Base-by-base conservation (phyloP, 2,329 filamentous ascomycete species). In the Waltergamsia citrina region DNA sequence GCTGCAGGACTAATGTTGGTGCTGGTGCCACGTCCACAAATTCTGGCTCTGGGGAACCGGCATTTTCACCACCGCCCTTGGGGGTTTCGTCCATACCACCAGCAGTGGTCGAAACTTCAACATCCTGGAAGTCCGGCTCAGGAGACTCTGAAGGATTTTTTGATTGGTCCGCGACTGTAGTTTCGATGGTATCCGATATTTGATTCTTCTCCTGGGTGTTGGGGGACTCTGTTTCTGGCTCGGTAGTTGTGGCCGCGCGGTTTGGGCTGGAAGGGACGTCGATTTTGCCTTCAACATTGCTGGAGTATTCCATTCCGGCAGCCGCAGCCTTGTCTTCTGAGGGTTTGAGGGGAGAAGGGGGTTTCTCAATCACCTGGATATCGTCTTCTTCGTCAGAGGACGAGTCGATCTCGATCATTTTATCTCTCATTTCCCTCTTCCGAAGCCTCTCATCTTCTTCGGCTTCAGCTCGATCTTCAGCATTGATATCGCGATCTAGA, bases 381-480 rank as follows among this genome's bases (percentile, higher is more conserved):
- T 77, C 74, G 38, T 63, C 69, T 12, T 67, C 70, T 23, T 65
- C 67, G 16, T 69, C 71, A 29, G 77, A 71, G 3, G 73, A 75
- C 4, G 76, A 81, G 20, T 73, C 69, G 24, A 85, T 72, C 39
- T 76, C 65, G 33, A 85, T 70, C 9, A 79, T 55, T 1, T 67
- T 67, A 29, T 70, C 56, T 31, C 66, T 54, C 34, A 58, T 56
- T 30, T 60, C 58, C 16, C 50, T 54, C 17, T 49, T 57, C 29
- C 68, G 60, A 11, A 62, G 53, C 12, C 63, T 61, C 27, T 74
- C 62, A 32, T 77, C 71, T 43, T 77, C 74, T 29, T 67, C 57
- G 0, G 75, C 69, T 37, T 67, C 63, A 32, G 72, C 65, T 18
- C 69, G 58, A 44, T 82, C 74, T 37, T 80, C 71, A 15, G 79